Evolutionary conservation across 805 yeast species (phyloP).

Genomic region (Starmerella powellii): DNA sequence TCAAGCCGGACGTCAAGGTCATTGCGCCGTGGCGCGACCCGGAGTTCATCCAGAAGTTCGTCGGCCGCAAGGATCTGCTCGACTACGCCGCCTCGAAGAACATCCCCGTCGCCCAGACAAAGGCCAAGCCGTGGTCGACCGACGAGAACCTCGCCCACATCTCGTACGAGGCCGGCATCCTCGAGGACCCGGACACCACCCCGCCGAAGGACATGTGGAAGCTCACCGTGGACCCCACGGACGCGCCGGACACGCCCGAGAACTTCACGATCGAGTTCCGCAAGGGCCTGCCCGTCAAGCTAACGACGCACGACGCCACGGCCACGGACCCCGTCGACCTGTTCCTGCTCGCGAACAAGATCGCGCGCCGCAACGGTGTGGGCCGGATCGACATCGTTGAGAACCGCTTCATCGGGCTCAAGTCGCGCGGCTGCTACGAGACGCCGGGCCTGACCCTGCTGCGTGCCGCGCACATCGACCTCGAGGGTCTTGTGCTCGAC

Average conservation of each 20-base stretch:
- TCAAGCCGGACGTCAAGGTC: slow-evolving; percentile 91
- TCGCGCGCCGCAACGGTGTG: slow-evolving; percentile 98
- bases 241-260: slow-evolving; percentile 92
- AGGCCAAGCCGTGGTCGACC: slow-evolving; percentile 99
- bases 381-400: slow-evolving; percentile 99
- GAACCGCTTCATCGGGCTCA: slow-evolving; percentile 96
- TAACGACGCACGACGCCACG: slow-evolving; percentile 47
- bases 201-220: slow-evolving; percentile 99
- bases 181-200: slow-evolving; percentile 96
- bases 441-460: slow-evolving; percentile 95
- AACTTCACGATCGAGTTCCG: slow-evolving; percentile 69
- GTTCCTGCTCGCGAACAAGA: slow-evolving; percentile 81
- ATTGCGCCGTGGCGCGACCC: slow-evolving; percentile 99
- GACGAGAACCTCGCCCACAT: slow-evolving; percentile 99
- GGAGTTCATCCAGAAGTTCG: slow-evolving; percentile 82
- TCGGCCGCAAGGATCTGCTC: slow-evolving; percentile 92
- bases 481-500: slow-evolving; percentile 93
- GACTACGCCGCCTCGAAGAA: slow-evolving; percentile 86
- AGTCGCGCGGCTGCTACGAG: slow-evolving; percentile 98
- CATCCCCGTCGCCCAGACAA: slow-evolving; percentile 93
- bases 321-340: slow-evolving; percentile 84
- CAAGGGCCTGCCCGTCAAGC: slow-evolving; percentile 79
- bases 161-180: slow-evolving; percentile 97
- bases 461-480: slow-evolving; percentile 87
- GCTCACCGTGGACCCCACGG: slow-evolving; percentile 86